phyloP scores from a whole-genome alignment of 257 asterid species.

The Nicotiana noctiflora region DNA sequence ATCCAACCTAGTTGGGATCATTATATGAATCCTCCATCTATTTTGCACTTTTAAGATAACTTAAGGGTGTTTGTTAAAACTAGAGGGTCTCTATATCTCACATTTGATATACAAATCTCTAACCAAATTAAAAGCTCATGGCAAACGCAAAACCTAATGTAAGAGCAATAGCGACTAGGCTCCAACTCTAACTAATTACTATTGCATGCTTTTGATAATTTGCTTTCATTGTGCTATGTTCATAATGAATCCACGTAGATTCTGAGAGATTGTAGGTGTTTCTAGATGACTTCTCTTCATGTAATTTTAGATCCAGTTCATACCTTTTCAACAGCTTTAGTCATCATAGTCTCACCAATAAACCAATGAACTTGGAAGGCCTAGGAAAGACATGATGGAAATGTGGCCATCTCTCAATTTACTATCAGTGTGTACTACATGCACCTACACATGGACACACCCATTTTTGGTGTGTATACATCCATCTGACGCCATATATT shows the following conservation, averaged over 20 bases:
- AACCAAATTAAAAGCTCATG: background rate
- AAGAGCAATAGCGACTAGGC: background rate
- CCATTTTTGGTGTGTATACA: background rate
- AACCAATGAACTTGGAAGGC: background rate
- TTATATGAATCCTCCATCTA: too few species aligned
- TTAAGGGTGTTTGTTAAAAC: background rate
- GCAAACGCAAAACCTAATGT: background rate
- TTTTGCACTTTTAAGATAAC: too few species aligned
- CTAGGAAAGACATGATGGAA: background rate
- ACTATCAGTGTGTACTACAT: background rate
- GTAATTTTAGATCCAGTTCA: background rate
- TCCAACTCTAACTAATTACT: background rate
- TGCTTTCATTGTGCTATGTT: background rate
- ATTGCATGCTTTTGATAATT: background rate
- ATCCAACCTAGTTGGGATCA: too few species aligned
- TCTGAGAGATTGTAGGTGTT: background rate
- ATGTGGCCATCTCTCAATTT: background rate
- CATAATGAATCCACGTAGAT: background rate
- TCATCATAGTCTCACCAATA: background rate
- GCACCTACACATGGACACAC: background rate
- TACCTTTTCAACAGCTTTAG: background rate
- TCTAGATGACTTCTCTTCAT: background rate
- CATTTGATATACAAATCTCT: background rate
- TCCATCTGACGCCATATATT: background rate
- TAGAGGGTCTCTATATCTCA: background rate